These are phyloP conservation scores for Lenzites betulinus DNA, from an alignment of 768 basidiomycete species.

Conservation along the genomic window DNA sequence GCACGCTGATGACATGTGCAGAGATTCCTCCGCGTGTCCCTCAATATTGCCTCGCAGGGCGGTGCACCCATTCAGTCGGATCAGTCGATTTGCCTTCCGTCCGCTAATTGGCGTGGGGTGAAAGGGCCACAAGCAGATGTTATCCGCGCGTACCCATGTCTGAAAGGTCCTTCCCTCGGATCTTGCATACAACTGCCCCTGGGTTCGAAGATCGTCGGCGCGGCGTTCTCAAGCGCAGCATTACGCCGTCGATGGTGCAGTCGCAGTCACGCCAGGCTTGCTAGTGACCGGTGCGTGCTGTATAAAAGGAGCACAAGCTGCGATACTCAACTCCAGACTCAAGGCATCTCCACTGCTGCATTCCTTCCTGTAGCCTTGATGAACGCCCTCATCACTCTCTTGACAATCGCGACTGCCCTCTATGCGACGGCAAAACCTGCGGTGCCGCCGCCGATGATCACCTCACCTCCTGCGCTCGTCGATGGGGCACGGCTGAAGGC, in stretches of 20 bases:
- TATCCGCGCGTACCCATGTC: neutral
- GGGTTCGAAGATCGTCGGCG: neutral
- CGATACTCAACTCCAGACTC: neutral
- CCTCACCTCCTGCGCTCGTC: neutral
- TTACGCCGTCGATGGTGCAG: neutral
- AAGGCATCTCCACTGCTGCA: neutral
- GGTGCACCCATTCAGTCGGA: neutral
- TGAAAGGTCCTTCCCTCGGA: neutral
- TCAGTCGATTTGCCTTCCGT: neutral
- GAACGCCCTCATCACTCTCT: neutral
- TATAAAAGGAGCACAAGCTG: neutral
- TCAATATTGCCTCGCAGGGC: neutral
- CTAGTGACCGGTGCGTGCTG: neutral
- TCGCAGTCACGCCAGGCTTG: neutral
- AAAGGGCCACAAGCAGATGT: no score
- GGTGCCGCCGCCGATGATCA: neutral
- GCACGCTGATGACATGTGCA: neutral
- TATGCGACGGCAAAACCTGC: neutral
- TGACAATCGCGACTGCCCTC: neutral
- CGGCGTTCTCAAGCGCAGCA: constrained; percentile 2
- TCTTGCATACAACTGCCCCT: neutral
- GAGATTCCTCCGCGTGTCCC: neutral
- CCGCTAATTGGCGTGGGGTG: neutral
- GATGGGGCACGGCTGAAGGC: neutral
- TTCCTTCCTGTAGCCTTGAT: neutral